Conservation (phyloP, 1,139 yeast genomes). For the Wickerhamomyces sp. region DNA sequence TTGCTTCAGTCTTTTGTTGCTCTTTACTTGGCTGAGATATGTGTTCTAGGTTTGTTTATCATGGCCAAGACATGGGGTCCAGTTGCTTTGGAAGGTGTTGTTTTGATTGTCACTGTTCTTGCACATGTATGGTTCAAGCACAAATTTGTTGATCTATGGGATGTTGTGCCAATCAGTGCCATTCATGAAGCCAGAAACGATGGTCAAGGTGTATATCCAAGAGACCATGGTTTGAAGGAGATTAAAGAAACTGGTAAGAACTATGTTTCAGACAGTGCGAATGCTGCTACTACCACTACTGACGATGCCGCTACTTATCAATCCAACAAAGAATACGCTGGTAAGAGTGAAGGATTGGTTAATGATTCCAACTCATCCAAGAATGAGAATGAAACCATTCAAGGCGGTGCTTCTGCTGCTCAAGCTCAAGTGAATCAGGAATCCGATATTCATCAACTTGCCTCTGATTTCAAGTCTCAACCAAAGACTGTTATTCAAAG, state of each 20-base stretch:
- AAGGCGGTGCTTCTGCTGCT: conserved; percentile 1
- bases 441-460: conserved; percentile 10
- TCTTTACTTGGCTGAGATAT: conserved; percentile 59
- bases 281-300: not conserved
- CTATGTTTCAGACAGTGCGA: conserved; percentile 3
- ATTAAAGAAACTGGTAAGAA: conserved; percentile 46
- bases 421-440: conserved; percentile 15
- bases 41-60: conserved; percentile 61
- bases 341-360: not conserved
- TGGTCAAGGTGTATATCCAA: conserved; percentile 33
- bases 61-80: conserved; percentile 73
- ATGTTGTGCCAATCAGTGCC: conserved; percentile 71
- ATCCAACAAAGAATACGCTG: conserved; percentile 1
- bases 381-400: conserved; percentile 21
- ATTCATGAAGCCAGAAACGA: conserved; percentile 56
- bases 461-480: conserved; percentile 9
- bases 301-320: conserved; percentile 5
- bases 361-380: conserved; percentile 21
- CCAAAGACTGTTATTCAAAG: conserved; percentile 25
- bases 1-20: conserved; percentile 63
- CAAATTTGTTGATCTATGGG: conserved; percentile 56
- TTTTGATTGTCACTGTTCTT: conserved; percentile 44
- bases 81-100: conserved; percentile 55
- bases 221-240: conserved; percentile 61
- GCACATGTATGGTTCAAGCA: conserved; percentile 53